Evolutionary conservation across 2,329 filamentous ascomycete genomes (phyloP).

Genomic region (Niveomyces coronatus): DNA sequence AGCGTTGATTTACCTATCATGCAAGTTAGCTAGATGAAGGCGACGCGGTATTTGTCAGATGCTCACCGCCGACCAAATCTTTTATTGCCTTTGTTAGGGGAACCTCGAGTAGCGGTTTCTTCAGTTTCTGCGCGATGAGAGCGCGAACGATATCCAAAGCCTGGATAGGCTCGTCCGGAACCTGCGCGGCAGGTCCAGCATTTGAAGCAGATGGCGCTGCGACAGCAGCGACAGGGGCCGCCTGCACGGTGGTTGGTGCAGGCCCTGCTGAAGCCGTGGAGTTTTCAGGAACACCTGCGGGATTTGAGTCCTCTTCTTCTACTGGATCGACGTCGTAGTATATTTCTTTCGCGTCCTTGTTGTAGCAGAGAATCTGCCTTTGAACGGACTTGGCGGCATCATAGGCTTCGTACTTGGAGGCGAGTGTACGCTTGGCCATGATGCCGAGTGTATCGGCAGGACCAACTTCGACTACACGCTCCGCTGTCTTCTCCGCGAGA

Average conservation of each 20-base stretch:
- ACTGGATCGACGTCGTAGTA: slow-evolving; percentile 97
- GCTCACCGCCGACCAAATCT: slow-evolving; percentile 91
- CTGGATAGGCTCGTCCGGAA: slow-evolving; percentile 77
- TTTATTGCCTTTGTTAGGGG: slow-evolving; percentile 96
- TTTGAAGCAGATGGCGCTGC: slow-evolving; percentile 54
- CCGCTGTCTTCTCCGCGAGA: slow-evolving; percentile 87
- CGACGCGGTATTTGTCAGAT: not conserved
- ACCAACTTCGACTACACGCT: slow-evolving; percentile 95
- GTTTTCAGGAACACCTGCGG: slow-evolving; percentile 39
- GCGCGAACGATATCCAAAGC: slow-evolving; percentile 84
- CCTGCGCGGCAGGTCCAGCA: slow-evolving; percentile 75
- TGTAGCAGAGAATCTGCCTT: slow-evolving; percentile 97
- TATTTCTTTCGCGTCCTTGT: slow-evolving; percentile 98
- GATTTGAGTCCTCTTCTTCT: slow-evolving; percentile 77
- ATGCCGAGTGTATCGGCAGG: slow-evolving; percentile 93
- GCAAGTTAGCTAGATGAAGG: slow-evolving; percentile 1
- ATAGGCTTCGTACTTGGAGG: slow-evolving; percentile 97
- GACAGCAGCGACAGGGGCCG: slow-evolving; percentile 44
- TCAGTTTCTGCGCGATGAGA: slow-evolving; percentile 92
- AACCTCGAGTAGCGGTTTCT: slow-evolving; percentile 83
- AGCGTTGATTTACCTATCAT: slow-evolving; percentile 84
- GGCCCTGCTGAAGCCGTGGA: slow-evolving; percentile 36
- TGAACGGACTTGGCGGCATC: slow-evolving; percentile 94
- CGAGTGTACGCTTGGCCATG: slow-evolving; percentile 93
- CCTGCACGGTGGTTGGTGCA: slow-evolving; percentile 40